Conservation (phyloP, 2,329 filamentous ascomycete species). For the Colletotrichum endophyticum region DNA sequence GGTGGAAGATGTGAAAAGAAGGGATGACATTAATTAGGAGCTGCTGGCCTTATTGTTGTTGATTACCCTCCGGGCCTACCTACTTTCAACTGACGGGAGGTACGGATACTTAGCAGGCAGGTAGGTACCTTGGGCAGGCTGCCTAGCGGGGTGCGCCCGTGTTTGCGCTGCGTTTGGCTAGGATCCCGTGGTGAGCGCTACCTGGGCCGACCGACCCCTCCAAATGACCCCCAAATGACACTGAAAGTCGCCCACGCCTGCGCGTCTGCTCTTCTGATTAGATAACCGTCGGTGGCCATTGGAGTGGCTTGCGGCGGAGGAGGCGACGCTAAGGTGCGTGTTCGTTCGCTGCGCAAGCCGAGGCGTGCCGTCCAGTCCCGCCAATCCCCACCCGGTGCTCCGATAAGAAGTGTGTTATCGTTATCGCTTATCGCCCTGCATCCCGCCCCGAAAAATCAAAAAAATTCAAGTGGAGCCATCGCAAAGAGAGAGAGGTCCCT, state of each 20-base stretch:
- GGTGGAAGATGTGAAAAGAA: not conserved
- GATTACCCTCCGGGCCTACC: not conserved
- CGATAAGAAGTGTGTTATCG: conserved; percentile 9
- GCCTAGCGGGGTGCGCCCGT: not conserved
- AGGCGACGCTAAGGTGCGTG: not conserved
- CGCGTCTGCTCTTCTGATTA: not conserved
- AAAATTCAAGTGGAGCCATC: conserved; percentile 18
- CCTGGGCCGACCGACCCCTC: not conserved
- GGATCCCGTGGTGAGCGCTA: not conserved
- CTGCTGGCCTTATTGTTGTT: not conserved
- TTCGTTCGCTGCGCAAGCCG: not conserved
- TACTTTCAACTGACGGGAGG: not conserved
- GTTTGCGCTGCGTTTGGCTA: not conserved
- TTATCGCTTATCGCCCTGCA: conserved; percentile 11
- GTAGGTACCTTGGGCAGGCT: not conserved
- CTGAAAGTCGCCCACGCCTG: not conserved
- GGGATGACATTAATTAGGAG: not conserved
- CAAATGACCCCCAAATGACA: conserved; percentile 6
- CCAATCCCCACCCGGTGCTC: not conserved
- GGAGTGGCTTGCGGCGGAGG: not conserved
- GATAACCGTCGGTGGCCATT: not conserved
- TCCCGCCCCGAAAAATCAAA: conserved; percentile 4
- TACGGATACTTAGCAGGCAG: not conserved
- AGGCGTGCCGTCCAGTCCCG: not conserved
- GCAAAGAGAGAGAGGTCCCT: conserved; percentile 8